Conservation (phyloP, 257 asterid species). For the Osmanthus fragrans region DNA sequence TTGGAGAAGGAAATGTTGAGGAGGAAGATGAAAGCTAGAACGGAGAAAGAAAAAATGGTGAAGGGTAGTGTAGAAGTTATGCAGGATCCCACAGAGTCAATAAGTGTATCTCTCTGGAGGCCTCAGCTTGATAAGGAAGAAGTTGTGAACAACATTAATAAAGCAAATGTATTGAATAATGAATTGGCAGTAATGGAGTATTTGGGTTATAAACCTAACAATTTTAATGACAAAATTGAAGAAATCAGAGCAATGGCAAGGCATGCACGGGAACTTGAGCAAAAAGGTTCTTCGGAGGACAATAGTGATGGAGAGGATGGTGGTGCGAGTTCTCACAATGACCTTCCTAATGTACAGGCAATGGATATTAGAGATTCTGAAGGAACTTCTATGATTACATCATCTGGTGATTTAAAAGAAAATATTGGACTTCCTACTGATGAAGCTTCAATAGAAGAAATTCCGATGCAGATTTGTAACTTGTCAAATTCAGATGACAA, state of each 20-base stretch:
- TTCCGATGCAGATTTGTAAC: conserved; percentile 21
- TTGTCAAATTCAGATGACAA: conserved; percentile 21
- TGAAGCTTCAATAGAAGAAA: conserved; percentile 30
- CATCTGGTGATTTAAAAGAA: conserved; percentile 24
- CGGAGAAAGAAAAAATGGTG: conserved; percentile 45
- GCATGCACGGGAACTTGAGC: conserved; percentile 67
- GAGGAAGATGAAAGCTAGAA: conserved; percentile 69
- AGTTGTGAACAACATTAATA: conserved; percentile 47
- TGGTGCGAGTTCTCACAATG: conserved; percentile 29
- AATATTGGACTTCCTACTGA: conserved; percentile 25
- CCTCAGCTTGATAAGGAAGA: conserved; percentile 80
- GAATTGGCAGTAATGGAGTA: conserved; percentile 25
- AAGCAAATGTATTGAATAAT: conserved; percentile 44
- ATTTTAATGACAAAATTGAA: conserved; percentile 48
- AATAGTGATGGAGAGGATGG: conserved; percentile 36
- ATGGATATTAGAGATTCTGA: conserved; percentile 25
- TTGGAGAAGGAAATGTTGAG: conserved; percentile 79
- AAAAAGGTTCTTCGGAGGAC: conserved; percentile 26
- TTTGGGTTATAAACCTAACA: conserved; percentile 32
- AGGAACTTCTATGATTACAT: conserved; percentile 27
- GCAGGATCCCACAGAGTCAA: conserved; percentile 40
- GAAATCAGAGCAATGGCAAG: conserved; percentile 80
- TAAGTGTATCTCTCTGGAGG: conserved; percentile 36
- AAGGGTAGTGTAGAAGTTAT: conserved; percentile 67
- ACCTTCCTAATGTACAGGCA: conserved; percentile 25